A percentile compares a stretch with the other conserved stretches of the same genome.
Conservation (phyloP, 2,329 filamentous ascomycete species). For the Fusarium paranaense region DNA sequence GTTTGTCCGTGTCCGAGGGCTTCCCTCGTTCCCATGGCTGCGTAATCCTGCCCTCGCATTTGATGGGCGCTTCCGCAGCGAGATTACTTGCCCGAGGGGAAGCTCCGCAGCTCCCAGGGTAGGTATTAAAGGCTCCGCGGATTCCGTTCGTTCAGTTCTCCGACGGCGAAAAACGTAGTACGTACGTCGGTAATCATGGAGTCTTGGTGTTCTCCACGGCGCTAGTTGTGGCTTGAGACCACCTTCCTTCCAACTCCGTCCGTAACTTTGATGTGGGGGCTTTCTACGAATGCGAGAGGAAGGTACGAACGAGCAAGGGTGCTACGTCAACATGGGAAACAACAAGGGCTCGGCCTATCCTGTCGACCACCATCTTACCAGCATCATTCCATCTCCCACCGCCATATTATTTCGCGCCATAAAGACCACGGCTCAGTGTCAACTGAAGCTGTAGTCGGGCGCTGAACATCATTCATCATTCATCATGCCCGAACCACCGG, state of each 20-base stretch:
- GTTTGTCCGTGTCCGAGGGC: neutral
- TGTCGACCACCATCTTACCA: constrained; percentile 33
- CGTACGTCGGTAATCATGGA: neutral
- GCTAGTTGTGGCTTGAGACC: constrained; percentile 7
- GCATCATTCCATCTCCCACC: constrained; percentile 41
- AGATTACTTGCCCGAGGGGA: neutral
- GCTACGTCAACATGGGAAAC: constrained; percentile 32
- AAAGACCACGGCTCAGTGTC: constrained; percentile 40
- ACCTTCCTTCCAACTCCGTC: neutral
- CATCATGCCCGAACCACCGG: constrained; percentile 37
- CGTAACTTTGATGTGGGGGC: neutral
- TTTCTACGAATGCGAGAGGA: constrained; percentile 5
- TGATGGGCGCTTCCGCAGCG: neutral
- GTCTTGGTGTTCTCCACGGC: neutral
- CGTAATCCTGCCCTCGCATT: neutral
- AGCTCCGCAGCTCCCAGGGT: neutral
- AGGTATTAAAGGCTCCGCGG: neutral
- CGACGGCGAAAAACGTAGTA: neutral
- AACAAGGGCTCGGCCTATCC: constrained; percentile 25
- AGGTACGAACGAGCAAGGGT: constrained; percentile 6
- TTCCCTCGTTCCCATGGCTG: neutral
- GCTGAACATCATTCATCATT: constrained; percentile 19
- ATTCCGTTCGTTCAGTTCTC: neutral
- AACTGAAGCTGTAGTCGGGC: constrained; percentile 44
- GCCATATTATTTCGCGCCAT: constrained; percentile 31